phyloP scores from a whole-genome alignment of 371 early-diverging fungal species.

The Cokeromyces recurvatus region DNA sequence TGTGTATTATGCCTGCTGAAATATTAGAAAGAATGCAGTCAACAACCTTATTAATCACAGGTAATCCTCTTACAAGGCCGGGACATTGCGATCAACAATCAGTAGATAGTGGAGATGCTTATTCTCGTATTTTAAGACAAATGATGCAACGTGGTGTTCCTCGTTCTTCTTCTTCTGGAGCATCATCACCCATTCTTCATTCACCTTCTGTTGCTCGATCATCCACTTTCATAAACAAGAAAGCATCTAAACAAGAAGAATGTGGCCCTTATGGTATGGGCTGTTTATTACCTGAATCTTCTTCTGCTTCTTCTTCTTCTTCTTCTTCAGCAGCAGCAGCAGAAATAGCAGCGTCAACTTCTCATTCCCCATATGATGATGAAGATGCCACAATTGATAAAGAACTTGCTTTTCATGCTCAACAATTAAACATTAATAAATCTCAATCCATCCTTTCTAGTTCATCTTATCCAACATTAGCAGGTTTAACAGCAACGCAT shows the following conservation, averaged over 20 bases:
- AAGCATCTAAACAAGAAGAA: constrained; percentile 13
- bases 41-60: constrained; percentile 53
- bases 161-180: constrained; percentile 24
- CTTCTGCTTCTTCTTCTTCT: neutral
- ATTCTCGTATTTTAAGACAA: constrained; percentile 42
- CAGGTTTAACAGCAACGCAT: no score
- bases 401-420: constrained; percentile 39
- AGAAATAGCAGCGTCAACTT: neutral
- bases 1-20: constrained; percentile 61
- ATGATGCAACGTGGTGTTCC: constrained; percentile 49
- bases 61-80: constrained; percentile 57
- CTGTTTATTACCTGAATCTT: constrained; percentile 13
- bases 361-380: constrained; percentile 10
- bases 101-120: constrained; percentile 34
- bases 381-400: constrained; percentile 42
- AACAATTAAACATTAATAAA: constrained; percentile 35
- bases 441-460: constrained; percentile 16
- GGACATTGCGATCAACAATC: constrained; percentile 39
- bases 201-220: constrained; percentile 8
- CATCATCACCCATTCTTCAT: constrained; percentile 3
- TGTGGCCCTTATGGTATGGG: constrained; percentile 40
- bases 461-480: no score
- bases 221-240: constrained; percentile 4
- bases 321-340: no score
- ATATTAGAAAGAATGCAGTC: constrained; percentile 51